Percentiles rank a stretch among this genome's conserved stretches.
These are phyloP conservation scores for Saccharomyces kudriavzevii DNA, from an alignment of 805 yeast species.

Conservation along the genomic window DNA sequence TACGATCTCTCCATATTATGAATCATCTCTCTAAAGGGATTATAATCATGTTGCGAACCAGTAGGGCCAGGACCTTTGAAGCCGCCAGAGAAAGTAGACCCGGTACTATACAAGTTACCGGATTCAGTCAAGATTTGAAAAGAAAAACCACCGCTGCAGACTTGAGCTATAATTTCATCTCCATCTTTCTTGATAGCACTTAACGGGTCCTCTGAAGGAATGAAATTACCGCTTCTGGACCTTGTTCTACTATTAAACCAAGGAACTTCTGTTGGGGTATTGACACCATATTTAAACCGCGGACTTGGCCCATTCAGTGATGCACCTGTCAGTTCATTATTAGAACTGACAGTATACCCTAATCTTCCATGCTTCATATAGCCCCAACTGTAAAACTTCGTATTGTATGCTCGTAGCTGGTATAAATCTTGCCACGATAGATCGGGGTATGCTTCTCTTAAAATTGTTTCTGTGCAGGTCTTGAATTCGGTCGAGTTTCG, in stretches of 20 bases:
- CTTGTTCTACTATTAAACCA: conserved; percentile 11
- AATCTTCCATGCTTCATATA: conserved; percentile 27
- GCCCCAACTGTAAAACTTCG: conserved; percentile 29
- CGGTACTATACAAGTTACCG: conserved; percentile 52
- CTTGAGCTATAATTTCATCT: conserved; percentile 17
- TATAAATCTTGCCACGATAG: conserved; percentile 24
- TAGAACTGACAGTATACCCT: conserved; percentile 24
- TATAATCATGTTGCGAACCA: conserved; percentile 28
- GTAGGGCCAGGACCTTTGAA: conserved; percentile 36
- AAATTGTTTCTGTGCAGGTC: conserved; percentile 23
- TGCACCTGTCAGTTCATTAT: conserved; percentile 11
- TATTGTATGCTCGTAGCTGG: conserved; percentile 13
- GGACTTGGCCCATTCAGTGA: conserved; percentile 16
- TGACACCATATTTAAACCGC: conserved; percentile 24
- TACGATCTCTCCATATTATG: conserved; percentile 18
- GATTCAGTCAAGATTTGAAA: conserved; percentile 48
- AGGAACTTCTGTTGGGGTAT: conserved; percentile 26
- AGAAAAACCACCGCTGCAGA: conserved; percentile 59
- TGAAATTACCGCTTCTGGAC: background rate
- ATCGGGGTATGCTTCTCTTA: conserved; percentile 12
- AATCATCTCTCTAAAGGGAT: conserved; percentile 26
- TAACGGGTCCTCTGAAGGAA: background rate
- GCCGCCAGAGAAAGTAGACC: conserved; percentile 37
- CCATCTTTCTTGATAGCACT: conserved; percentile 11
- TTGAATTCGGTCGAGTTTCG: conserved; percentile 13